phyloP scores from a whole-genome alignment of 2,329 filamentous ascomycete species.

The Fusarium stilboides region DNA sequence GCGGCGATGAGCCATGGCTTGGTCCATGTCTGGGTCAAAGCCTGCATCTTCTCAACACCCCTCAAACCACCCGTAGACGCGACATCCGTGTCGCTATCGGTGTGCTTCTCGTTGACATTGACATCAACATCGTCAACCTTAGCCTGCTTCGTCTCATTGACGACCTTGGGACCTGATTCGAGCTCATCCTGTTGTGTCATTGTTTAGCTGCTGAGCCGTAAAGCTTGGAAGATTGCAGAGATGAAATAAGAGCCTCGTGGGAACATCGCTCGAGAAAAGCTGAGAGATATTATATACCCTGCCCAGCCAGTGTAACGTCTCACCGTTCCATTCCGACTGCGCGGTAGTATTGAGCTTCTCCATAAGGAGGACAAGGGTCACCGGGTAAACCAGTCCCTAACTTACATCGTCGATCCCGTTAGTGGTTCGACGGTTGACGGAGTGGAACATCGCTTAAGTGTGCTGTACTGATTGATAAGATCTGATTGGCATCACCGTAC shows the following conservation, averaged over 20 bases:
- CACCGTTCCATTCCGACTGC: not conserved
- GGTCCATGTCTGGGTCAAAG: constrained; percentile 56
- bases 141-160: not conserved
- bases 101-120: not conserved
- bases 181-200: constrained; percentile 14
- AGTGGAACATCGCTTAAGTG: constrained; percentile 2
- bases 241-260: not conserved
- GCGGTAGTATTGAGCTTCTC: not conserved
- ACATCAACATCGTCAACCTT: not conserved
- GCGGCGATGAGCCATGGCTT: constrained; percentile 54
- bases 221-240: not conserved
- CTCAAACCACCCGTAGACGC: constrained; percentile 15
- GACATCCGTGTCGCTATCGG: not conserved
- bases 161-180: constrained; percentile 9
- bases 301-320: constrained; percentile 9
- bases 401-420: not conserved
- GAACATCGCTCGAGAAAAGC: not conserved
- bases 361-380: not conserved
- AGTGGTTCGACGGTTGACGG: constrained; percentile 7
- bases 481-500: constrained; percentile 5
- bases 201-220: not conserved
- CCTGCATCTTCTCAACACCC: constrained; percentile 56
- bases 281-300: not conserved
- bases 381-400: not conserved
- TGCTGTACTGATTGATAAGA: constrained; percentile 23